Conservation (phyloP, 2,329 filamentous ascomycete genomes). For the Cryoendolithus antarcticus region DNA sequence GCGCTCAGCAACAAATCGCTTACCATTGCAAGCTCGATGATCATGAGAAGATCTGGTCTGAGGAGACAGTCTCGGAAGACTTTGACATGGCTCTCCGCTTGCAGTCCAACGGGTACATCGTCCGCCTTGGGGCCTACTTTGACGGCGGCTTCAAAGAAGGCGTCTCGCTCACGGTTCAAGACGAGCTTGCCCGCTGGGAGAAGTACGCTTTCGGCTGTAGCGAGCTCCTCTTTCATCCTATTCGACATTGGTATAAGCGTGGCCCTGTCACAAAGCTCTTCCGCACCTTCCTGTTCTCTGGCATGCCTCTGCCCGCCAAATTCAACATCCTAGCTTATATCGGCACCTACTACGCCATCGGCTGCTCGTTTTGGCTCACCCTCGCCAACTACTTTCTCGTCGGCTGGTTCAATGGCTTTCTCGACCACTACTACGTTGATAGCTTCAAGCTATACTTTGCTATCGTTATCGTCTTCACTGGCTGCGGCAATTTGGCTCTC, state of each 20-base stretch:
- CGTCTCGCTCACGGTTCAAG: slow-evolving; percentile 72
- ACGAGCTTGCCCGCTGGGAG: slow-evolving; percentile 74
- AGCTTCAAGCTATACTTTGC: slow-evolving; percentile 72
- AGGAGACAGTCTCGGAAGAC: slow-evolving; percentile 68
- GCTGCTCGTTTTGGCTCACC: slow-evolving; percentile 62
- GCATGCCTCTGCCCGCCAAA: slow-evolving; percentile 64
- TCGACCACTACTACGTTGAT: slow-evolving; percentile 71
- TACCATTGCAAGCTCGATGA: slow-evolving; percentile 59
- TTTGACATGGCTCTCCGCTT: slow-evolving; percentile 72
- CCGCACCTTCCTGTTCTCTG: slow-evolving; percentile 58
- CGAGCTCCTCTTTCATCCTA: slow-evolving; percentile 68
- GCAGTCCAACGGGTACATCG: slow-evolving; percentile 59
- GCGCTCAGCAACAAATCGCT: slow-evolving; percentile 59
- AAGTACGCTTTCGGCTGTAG: slow-evolving; percentile 80
- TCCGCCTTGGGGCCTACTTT: slow-evolving; percentile 60
- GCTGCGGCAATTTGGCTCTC: slow-evolving; percentile 58
- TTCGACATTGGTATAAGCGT: slow-evolving; percentile 57
- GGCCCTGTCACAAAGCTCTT: slow-evolving; percentile 74
- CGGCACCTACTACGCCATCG: slow-evolving; percentile 70
- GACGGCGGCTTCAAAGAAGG: slow-evolving; percentile 72
- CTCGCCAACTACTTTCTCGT: slow-evolving; percentile 62
- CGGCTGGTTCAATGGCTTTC: slow-evolving; percentile 63
- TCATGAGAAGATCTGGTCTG: slow-evolving; percentile 66
- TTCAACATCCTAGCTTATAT: slow-evolving; percentile 66
- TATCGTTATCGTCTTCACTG: slow-evolving; percentile 67